A percentile compares a stretch with the other conserved stretches of the same genome.
phyloP scores from a whole-genome alignment of 805 yeast species.

The Suhomyces emberorum region DNA sequence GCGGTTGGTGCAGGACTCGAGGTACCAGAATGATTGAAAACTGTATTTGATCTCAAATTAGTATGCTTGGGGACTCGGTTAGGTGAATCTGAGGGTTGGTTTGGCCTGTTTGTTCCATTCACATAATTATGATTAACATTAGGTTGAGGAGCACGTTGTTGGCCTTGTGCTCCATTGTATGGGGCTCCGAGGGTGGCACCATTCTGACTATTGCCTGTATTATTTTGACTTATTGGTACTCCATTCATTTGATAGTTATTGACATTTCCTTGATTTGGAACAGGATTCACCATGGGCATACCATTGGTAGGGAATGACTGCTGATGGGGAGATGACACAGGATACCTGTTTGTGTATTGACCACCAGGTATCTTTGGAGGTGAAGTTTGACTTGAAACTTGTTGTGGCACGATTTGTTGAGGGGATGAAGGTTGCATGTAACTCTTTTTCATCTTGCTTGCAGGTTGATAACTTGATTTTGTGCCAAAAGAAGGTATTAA shows the following conservation, averaged over 20 bases:
- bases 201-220: too few species aligned
- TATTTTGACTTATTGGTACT: too few species aligned
- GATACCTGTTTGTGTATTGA: conserved; percentile 1
- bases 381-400: conserved; percentile 1
- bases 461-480: conserved; percentile 31
- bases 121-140: not conserved
- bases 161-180: not conserved
- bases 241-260: too few species aligned
- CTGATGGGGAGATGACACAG: not conserved
- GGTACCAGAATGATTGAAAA: conserved; percentile 12
- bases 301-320: conserved; percentile 1
- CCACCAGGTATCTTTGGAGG: conserved; percentile 1
- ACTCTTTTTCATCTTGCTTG: conserved; percentile 32
- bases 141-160: conserved; percentile 1
- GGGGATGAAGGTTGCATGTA: not conserved
- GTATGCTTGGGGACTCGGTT: conserved; percentile 2
- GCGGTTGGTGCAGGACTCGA: not conserved
- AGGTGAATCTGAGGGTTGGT: not conserved
- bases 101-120: not conserved
- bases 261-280: not conserved
- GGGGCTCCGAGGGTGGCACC: not conserved
- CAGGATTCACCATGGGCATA: too few species aligned
- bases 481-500: conserved; percentile 30
- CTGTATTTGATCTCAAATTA: conserved; percentile 18
- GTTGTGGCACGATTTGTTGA: too few species aligned